Conservation (phyloP, 2,329 filamentous ascomycete species). For the Aspergillus fijiensis region DNA sequence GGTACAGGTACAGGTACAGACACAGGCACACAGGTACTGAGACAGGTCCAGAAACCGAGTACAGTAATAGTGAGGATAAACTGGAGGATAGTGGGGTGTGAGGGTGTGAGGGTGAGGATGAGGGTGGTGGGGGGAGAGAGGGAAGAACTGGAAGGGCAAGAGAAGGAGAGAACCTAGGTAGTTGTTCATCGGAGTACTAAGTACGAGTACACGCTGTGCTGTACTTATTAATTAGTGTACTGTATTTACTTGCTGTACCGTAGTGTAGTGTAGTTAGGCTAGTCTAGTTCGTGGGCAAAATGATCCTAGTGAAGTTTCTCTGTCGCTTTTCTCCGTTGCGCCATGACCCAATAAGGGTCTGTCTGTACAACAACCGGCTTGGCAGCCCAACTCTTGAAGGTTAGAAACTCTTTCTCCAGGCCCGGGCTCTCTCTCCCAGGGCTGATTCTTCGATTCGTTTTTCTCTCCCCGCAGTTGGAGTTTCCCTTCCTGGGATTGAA, state of each 20-base stretch:
- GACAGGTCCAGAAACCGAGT: not conserved
- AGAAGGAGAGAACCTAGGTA: no score
- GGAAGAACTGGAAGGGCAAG: not conserved
- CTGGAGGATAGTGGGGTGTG: not conserved
- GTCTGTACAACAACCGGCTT: not conserved
- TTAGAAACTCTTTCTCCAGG: not conserved
- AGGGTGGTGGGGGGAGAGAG: not conserved
- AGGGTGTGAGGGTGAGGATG: not conserved
- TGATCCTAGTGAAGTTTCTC: constrained; percentile 6
- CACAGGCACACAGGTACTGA: no score
- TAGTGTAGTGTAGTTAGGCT: no score
- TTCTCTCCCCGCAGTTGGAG: constrained; percentile 5
- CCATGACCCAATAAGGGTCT: constrained; percentile 1
- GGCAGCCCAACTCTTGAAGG: constrained; percentile 7
- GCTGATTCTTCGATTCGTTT: no score
- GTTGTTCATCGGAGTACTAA: no score
- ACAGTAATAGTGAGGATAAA: not conserved
- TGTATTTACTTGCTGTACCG: no score
- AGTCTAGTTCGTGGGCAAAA: no score
- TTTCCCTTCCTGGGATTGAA: not conserved
- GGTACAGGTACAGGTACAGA: no score
- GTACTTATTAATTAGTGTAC: not conserved
- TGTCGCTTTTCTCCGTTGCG: constrained; percentile 9
- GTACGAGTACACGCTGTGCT: no score
- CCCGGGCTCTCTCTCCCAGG: no score